phyloP scores from a whole-genome alignment of 2,329 filamentous ascomycete genomes.

The Pseudocercospora vitis region DNA sequence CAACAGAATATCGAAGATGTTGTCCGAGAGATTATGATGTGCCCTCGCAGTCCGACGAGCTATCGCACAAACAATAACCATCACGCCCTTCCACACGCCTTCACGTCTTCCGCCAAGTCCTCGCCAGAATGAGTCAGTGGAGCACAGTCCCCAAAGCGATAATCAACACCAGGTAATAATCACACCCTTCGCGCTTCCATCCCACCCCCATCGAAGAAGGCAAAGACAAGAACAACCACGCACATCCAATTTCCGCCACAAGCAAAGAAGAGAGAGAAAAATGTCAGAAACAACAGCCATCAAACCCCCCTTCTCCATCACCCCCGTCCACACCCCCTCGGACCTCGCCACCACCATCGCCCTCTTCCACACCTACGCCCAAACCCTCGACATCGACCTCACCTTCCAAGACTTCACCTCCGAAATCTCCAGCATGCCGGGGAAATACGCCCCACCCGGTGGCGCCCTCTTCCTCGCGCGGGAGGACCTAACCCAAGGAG shows the following conservation, averaged over 20 bases:
- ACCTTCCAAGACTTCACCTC: conserved; percentile 57
- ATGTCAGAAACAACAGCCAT: neutral
- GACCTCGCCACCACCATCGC: conserved; percentile 43
- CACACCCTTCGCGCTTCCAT: too few species aligned
- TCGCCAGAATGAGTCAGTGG: neutral
- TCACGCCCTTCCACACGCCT: neutral
- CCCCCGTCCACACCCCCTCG: conserved; percentile 41
- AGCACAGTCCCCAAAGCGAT: conserved; percentile 2
- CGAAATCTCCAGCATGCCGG: conserved; percentile 56
- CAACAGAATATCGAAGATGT: neutral
- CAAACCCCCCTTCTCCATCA: conserved; percentile 32
- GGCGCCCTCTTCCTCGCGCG: conserved; percentile 56
- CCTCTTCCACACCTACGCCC: conserved; percentile 44
- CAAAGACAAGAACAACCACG: too few species aligned
- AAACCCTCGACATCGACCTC: conserved; percentile 54
- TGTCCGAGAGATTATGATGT: too few species aligned
- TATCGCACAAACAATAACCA: too few species aligned
- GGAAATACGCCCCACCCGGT: conserved; percentile 51
- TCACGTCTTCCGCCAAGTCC: neutral
- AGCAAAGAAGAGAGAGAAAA: neutral
- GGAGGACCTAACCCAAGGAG: too few species aligned
- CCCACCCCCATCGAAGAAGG: too few species aligned
- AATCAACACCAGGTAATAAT: neutral
- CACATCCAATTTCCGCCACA: neutral
- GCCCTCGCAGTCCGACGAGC: too few species aligned